Evolutionary conservation across 306 rosid species (phyloP).

Genomic region (Canavalia gladiata): DNA sequence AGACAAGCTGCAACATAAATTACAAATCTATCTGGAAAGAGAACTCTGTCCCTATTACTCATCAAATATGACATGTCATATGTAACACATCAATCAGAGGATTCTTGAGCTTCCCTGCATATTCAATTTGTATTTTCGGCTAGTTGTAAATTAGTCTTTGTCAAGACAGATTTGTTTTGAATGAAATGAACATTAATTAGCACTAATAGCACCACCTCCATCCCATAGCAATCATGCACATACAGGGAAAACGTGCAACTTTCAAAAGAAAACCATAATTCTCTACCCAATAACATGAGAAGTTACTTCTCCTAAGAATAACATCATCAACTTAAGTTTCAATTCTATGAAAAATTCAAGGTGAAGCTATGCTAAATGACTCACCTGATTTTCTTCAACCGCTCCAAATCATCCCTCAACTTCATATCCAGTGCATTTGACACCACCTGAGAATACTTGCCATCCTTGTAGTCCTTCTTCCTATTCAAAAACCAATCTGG

Average conservation of each 20-base stretch:
- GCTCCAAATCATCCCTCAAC: conserved; percentile 65
- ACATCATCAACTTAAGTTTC: not conserved
- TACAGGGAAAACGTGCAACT: not conserved
- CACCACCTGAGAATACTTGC: conserved; percentile 62
- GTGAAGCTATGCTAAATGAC: not conserved
- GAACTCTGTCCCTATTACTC: too few relatives aligned
- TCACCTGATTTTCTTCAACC: conserved; percentile 67
- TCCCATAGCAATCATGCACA: too few relatives aligned
- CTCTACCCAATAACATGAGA: not conserved
- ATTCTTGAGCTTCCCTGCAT: not conserved
- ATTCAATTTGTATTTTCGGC: not conserved
- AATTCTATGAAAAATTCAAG: not conserved
- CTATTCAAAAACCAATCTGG: conserved; percentile 69
- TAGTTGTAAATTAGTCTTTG: not conserved
- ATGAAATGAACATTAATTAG: not conserved
- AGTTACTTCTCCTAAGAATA: not conserved
- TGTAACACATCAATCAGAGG: not conserved
- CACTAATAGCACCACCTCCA: not conserved
- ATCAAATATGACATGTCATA: not conserved
- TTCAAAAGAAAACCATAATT: not conserved
- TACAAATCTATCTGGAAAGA: not conserved
- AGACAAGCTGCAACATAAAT: not conserved
- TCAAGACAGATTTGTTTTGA: conserved; percentile 2
- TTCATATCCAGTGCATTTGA: conserved; percentile 64
- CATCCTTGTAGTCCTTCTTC: conserved; percentile 71